Conservation (phyloP, 2,329 filamentous ascomycete species). For the Pseudogymnoascus sp. region DNA sequence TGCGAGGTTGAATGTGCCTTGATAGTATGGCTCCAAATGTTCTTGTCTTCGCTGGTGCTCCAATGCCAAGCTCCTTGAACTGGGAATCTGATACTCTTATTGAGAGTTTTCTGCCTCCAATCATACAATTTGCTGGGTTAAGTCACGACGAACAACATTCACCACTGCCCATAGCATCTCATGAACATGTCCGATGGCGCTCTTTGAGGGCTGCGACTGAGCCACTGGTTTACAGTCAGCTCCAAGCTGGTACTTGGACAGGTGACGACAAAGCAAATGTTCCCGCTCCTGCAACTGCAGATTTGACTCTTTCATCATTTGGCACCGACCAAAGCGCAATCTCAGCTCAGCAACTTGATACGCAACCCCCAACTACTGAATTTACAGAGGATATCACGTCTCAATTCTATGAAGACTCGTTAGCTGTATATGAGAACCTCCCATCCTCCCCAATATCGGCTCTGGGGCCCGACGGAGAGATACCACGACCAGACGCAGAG, state of each 20-base stretch:
- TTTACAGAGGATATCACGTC: slow-evolving; percentile 37
- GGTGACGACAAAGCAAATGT: slow-evolving; percentile 28
- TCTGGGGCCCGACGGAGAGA: background rate
- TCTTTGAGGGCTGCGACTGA: slow-evolving; percentile 41
- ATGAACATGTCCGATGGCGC: slow-evolving; percentile 38
- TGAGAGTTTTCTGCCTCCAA: slow-evolving; percentile 35
- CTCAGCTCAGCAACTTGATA: slow-evolving; percentile 18
- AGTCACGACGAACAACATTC: slow-evolving; percentile 13
- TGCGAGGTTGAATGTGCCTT: background rate
- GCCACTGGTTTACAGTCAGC: slow-evolving; percentile 40
- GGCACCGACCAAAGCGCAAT: slow-evolving; percentile 13
- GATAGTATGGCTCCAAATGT: slow-evolving; percentile 21
- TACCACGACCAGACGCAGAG: slow-evolving; percentile 12
- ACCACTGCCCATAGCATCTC: slow-evolving; percentile 11
- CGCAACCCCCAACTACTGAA: slow-evolving; percentile 13
- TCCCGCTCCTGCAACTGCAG: slow-evolving; percentile 43
- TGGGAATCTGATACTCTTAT: slow-evolving; percentile 49
- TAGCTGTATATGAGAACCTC: slow-evolving; percentile 61
- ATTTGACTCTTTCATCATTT: slow-evolving; percentile 27
- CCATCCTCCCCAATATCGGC: slow-evolving; percentile 51
- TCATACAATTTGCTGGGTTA: slow-evolving; percentile 34
- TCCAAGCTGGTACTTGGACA: slow-evolving; percentile 39
- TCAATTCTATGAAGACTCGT: slow-evolving; percentile 72
- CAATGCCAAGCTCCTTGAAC: slow-evolving; percentile 42
- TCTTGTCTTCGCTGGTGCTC: slow-evolving; percentile 56